These are phyloP conservation scores for Paxillus involutus DNA, from an alignment of 768 basidiomycete genomes.

Conservation along the genomic window DNA sequence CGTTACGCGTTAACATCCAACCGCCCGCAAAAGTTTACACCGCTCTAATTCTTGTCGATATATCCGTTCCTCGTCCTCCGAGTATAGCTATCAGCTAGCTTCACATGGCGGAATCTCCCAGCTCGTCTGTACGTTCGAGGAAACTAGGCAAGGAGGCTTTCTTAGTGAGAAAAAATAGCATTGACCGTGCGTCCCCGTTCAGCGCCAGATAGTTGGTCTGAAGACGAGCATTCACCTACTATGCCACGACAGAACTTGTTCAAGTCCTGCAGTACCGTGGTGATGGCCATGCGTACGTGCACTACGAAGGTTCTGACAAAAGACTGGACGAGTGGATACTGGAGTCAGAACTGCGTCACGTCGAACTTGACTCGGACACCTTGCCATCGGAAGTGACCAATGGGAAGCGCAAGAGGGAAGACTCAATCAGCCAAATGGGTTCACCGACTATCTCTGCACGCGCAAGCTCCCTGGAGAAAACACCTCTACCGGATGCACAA, in stretches of 20 bases:
- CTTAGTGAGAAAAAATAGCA: constrained; percentile 33
- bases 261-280: constrained; percentile 52
- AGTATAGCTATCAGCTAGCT: background rate
- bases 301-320: constrained; percentile 70
- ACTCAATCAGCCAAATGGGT: constrained; percentile 10
- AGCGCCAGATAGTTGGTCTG: constrained; percentile 10
- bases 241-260: constrained; percentile 38
- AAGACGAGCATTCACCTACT: constrained; percentile 4
- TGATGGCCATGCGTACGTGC: constrained; percentile 61
- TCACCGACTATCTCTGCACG: constrained; percentile 25
- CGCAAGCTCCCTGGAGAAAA: constrained; percentile 15
- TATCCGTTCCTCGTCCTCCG: background rate
- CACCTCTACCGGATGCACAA: constrained; percentile 10
- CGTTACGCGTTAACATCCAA: background rate
- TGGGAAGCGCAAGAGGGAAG: constrained; percentile 33
- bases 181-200: constrained; percentile 34
- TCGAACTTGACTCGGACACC: constrained; percentile 25
- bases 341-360: constrained; percentile 35
- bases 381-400: constrained; percentile 23
- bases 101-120: constrained; percentile 20
- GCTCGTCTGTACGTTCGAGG: constrained; percentile 1
- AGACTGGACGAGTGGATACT: constrained; percentile 75
- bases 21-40: background rate
- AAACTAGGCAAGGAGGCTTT: constrained; percentile 9
- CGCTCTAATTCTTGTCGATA: background rate